Base-by-base conservation (phyloP, 2,329 filamentous ascomycete species). In the Exophiala aquamarina region DNA sequence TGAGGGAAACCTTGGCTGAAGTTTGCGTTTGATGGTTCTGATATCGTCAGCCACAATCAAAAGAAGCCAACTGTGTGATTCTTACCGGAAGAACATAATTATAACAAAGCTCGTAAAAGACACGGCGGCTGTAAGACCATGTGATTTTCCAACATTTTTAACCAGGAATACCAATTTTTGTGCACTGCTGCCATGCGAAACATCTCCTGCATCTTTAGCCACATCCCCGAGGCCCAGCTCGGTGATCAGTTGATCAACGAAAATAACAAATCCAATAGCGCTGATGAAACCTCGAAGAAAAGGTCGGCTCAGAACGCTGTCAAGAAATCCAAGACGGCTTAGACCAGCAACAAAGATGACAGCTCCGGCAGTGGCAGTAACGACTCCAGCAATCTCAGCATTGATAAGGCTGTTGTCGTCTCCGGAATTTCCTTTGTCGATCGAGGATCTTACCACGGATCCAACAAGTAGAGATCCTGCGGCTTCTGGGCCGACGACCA, bases 251-350 rank as follows among this genome's bases (percentile, higher is more conserved):
- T 98, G 93, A 66, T 97, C 93, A 28, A 97, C 89, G 31, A 94
- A 83, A 63, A 98, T 97, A 56, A 97, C 91, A 46, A 96, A 88
- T 39, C 93, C 93, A 64, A 98, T 94, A 41, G 93, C 93, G 47
- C 89, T 95, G 69, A 98, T 96, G 70, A 98, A 98, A 1, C 93
- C 93, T 50, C 93, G 79, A 46, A 97, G 70, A 60, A 98, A 97
- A 1, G 93, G 93, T 26, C 89, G 80, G 58, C 91, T 96, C 28
- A 98, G 77, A 9, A 98, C 91, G 61, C 89, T 95, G 64, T 98
- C 93, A 52, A 98, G 69, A 61, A 97, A 98, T 0, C 93, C 93
- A 3, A 98, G 73, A 11, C 93, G 80, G 18, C 87, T 87, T 19
- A 95, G 65, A 1, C 93, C 93, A 11, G 91, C 89, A 39, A 89